Percentiles rank a stretch among this genome's conserved stretches.
phyloP scores from a whole-genome alignment of 331 rosid genomes.

The Malus hybrid region DNA sequence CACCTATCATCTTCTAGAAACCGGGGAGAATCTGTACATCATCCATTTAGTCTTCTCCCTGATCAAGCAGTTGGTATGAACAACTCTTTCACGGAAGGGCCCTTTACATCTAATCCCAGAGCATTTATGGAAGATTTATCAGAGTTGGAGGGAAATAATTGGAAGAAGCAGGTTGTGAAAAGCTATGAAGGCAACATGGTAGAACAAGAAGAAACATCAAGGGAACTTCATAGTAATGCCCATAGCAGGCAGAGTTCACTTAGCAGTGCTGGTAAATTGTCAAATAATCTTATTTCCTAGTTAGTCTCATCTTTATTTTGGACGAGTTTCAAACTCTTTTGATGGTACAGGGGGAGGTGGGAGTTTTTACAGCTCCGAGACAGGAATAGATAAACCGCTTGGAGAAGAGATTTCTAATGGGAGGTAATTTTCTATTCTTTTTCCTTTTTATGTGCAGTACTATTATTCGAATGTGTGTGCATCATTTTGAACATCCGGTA shows the following conservation, averaged over 20 bases:
- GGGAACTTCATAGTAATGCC: slow-evolving; percentile 38
- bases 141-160: slow-evolving; percentile 41
- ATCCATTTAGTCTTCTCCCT: slow-evolving; percentile 39
- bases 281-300: background rate
- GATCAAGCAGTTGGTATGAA: slow-evolving; percentile 43
- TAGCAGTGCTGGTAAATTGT: slow-evolving; percentile 50
- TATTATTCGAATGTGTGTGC: background rate
- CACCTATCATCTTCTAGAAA: slow-evolving; percentile 37
- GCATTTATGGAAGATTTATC: slow-evolving; percentile 33
- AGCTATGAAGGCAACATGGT: slow-evolving; percentile 33
- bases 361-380: slow-evolving; percentile 37
- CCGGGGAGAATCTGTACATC: slow-evolving; percentile 34
- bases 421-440: slow-evolving; percentile 27
- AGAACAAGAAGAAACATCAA: slow-evolving; percentile 33
- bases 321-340: slow-evolving; percentile 1
- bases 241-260: slow-evolving; percentile 61
- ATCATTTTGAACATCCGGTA: background rate
- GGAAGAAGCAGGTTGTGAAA: slow-evolving; percentile 35
- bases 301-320: slow-evolving; percentile 3
- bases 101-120: slow-evolving; percentile 40
- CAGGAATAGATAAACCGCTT: slow-evolving; percentile 41
- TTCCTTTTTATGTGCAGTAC: background rate
- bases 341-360: slow-evolving; percentile 55
- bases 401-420: slow-evolving; percentile 49
- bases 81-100: slow-evolving; percentile 32